Base-by-base conservation (phyloP, 768 basidiomycete genomes). In the Coprinopsis sp. region DNA sequence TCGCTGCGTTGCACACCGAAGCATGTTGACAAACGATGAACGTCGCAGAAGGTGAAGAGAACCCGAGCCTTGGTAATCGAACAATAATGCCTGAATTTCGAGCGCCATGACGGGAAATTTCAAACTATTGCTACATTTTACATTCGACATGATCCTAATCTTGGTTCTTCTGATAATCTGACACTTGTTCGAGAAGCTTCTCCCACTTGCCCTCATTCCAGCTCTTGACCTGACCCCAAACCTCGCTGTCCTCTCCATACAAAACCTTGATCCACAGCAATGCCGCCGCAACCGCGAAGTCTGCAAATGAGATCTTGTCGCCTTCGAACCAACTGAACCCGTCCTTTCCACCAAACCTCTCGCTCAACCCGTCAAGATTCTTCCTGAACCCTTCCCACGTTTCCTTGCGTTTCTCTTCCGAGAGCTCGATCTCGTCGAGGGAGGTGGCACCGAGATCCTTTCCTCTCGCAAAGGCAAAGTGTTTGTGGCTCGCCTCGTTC, bases 201-300 rank as follows among this genome's bases (percentile, higher is more conserved):
- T 13, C 33, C 59, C 59, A 60, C 11, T 47, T 44, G 24, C 57
- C 57, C 6, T 40, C 44, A 51, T 57, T 49, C 59, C 59, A 61
- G 0, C 14, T 25, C 19, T n/a, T 41, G 7, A 57, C 16, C 28
- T 58, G 57, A 12, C 47, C 45, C 57, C 57, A 58, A 36, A 56
- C 51, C 18, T 45, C 16, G 11, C 54, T 54, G n/a, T 54, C 52
- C 19, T 55, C 52, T 4, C 56, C 58, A 30, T 37, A 48, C 13
- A 51, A 27, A 3, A 43, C 22, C 30, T 50, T 52, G 16, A 52
- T 11, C 34, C 30, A 51, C 19, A 52, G 36, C 14, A 54, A 38
- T 22, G 34, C 29, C 10, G 18, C 38, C 6, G 6, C 22, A 24
- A 39, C 7, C 6, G 18, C 38, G 12, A 39, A 39, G 16, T 39